Conservation (phyloP, 108 stramenopile species). For the Pseudonitzschia pungens region DNA sequence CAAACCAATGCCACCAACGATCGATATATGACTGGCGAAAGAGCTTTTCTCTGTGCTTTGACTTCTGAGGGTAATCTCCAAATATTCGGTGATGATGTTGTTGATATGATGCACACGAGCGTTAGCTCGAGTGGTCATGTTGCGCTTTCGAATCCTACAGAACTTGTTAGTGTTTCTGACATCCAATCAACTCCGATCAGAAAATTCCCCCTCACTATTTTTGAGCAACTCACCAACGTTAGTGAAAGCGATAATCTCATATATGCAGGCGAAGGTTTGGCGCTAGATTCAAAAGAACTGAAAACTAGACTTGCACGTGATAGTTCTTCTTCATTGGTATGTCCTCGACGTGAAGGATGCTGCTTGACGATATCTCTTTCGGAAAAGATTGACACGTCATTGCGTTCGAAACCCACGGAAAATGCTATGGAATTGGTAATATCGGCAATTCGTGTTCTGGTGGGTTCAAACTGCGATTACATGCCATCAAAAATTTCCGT, state of each 20-base stretch:
- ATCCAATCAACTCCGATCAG: background rate
- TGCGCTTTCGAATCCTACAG: background rate
- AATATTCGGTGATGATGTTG: slow-evolving; percentile 56
- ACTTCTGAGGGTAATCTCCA: slow-evolving; percentile 58
- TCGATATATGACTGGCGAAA: slow-evolving; percentile 36
- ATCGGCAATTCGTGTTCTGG: slow-evolving; percentile 68
- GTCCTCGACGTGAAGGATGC: slow-evolving; percentile 64
- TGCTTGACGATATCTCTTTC: slow-evolving; percentile 57
- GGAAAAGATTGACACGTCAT: background rate
- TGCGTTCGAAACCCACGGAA: background rate
- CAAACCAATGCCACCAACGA: background rate
- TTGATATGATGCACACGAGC: slow-evolving; percentile 1
- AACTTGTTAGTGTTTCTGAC: background rate
- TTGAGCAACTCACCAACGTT: slow-evolving; percentile 62
- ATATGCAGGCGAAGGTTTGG: slow-evolving; percentile 50
- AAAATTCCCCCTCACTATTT: slow-evolving; percentile 50
- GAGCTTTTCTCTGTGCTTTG: slow-evolving; percentile 49
- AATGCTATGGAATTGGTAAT: slow-evolving; percentile 36
- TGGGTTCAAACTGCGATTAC: slow-evolving; percentile 62
- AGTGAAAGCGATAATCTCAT: slow-evolving; percentile 50
- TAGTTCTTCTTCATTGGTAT: slow-evolving; percentile 45
- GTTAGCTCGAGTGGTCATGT: background rate
- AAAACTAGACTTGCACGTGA: slow-evolving; percentile 64
- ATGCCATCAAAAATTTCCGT: slow-evolving; percentile 57
- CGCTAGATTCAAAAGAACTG: slow-evolving; percentile 24